Evolutionary conservation across 345 rosid species (phyloP), one percentile per base, ranked within the genome.

Genomic region (Lepidium sativum): DNA sequence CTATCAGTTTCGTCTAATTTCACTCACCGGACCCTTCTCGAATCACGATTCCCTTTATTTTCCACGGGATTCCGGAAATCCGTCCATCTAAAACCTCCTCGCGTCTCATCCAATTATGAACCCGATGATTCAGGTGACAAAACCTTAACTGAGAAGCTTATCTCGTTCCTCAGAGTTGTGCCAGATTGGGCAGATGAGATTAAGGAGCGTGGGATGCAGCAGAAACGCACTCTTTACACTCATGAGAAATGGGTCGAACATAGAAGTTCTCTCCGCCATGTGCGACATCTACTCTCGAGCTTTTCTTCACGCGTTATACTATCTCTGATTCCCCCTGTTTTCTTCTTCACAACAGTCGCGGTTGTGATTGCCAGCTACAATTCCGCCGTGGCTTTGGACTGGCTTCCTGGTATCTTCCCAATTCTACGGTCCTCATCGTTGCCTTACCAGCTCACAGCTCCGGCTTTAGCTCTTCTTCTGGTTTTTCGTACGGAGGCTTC

Each of bases 401-500:
- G 72, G 73, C 67, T 70, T 70, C 96, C 98, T 3, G 80, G 51
- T 1, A 68, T 86, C 17, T 80, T 89, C 63, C 98, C 92, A 0
- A 74, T 89, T 56, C 57, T 92, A n/a, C n/a, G n/a, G 60, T 77
- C 96, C 0, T 89, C 95, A 1, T 75, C 98, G 14, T 65, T 92
- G 77, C 95, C 95, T 6, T 89, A 92, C 60, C 98, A 92, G 80
- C 63, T 88, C 45, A 92, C 96, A 0, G 98, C 95, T 25, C 96
- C 98, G 3, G 95, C 96, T 41, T 48, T 92, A 54, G 98, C 98
- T 3, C 79, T 92, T 67, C 82, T 92, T 72, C 68, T 92, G 52
- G 98, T 89, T 60, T 92, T 92, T 49, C 72, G 96, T 62, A 92
- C 95, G 8, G 96, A 92, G 75, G 96, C 98, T 15, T 86, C 96